These are phyloP conservation scores for Furcasterigmium furcatum DNA, from an alignment of 2,329 filamentous ascomycete species.

Conservation along the genomic window DNA sequence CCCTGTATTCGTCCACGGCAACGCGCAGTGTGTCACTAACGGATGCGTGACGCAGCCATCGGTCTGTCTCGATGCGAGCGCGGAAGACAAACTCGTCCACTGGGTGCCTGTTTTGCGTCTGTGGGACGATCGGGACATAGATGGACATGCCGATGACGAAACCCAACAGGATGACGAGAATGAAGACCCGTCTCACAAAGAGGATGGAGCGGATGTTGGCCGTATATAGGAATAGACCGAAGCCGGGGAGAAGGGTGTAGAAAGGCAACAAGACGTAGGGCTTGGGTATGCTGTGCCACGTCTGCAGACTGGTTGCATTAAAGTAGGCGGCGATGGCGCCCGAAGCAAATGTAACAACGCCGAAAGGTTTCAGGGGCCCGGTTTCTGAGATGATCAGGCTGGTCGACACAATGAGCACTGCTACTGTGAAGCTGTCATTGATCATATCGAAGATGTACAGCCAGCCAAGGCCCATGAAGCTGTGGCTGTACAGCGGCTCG, in stretches of 20 bases:
- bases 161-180: constrained; percentile 33
- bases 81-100: constrained; percentile 47
- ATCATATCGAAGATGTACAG: constrained; percentile 47
- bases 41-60: constrained; percentile 45
- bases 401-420: constrained; percentile 38
- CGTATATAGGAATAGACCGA: constrained; percentile 38
- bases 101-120: constrained; percentile 34
- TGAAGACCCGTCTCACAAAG: constrained; percentile 34
- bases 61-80: constrained; percentile 40
- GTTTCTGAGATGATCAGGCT: constrained; percentile 44
- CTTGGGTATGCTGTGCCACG: constrained; percentile 40
- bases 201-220: constrained; percentile 39
- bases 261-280: constrained; percentile 32
- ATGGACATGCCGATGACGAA: constrained; percentile 31
- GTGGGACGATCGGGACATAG: constrained; percentile 25
- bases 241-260: constrained; percentile 34
- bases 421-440: constrained; percentile 43
- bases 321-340: constrained; percentile 32
- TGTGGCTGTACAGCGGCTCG: constrained; percentile 4
- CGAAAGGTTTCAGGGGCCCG: constrained; percentile 37
- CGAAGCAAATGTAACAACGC: constrained; percentile 38
- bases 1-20: constrained; percentile 46
- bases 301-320: constrained; percentile 33
- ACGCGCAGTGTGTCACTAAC: constrained; percentile 43
- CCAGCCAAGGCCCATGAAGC: constrained; percentile 32